These are phyloP conservation scores for Daldinia eschscholtzii DNA, from an alignment of 2,329 filamentous ascomycete species.

Conservation along the genomic window DNA sequence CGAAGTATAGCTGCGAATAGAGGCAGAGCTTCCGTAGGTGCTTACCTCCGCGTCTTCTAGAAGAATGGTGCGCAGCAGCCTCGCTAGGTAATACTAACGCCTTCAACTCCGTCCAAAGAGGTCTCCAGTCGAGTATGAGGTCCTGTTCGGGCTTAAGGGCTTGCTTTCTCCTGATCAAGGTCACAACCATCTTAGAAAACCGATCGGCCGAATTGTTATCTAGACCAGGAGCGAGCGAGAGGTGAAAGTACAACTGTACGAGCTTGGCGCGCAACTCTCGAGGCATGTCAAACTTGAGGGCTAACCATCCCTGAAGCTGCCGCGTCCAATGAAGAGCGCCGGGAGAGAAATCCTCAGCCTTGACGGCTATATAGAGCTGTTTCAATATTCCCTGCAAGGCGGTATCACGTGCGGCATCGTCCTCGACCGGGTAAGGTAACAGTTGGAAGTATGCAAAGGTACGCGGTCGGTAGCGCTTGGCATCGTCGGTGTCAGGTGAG, in stretches of 20 bases:
- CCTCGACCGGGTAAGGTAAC: constrained; percentile 89
- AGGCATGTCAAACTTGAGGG: constrained; percentile 96
- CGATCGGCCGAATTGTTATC: constrained; percentile 85
- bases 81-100: constrained; percentile 89
- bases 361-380: constrained; percentile 91
- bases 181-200: constrained; percentile 96
- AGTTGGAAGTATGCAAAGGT: constrained; percentile 94
- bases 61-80: constrained; percentile 73
- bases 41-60: constrained; percentile 68
- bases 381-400: constrained; percentile 90
- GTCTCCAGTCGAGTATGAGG: constrained; percentile 91
- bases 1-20: constrained; percentile 92
- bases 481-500: constrained; percentile 61
- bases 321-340: constrained; percentile 97
- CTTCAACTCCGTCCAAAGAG: constrained; percentile 93
- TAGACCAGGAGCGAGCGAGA: constrained; percentile 89
- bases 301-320: constrained; percentile 94
- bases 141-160: constrained; percentile 93
- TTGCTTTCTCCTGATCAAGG: constrained; percentile 95
- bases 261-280: constrained; percentile 85
- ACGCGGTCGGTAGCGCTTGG: constrained; percentile 81
- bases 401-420: constrained; percentile 79
- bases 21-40: constrained; percentile 88
- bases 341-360: constrained; percentile 92
- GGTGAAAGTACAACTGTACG: constrained; percentile 93